Conservation (phyloP, 2,329 filamentous ascomycete genomes). For the Ceratocystis albifundus region DNA sequence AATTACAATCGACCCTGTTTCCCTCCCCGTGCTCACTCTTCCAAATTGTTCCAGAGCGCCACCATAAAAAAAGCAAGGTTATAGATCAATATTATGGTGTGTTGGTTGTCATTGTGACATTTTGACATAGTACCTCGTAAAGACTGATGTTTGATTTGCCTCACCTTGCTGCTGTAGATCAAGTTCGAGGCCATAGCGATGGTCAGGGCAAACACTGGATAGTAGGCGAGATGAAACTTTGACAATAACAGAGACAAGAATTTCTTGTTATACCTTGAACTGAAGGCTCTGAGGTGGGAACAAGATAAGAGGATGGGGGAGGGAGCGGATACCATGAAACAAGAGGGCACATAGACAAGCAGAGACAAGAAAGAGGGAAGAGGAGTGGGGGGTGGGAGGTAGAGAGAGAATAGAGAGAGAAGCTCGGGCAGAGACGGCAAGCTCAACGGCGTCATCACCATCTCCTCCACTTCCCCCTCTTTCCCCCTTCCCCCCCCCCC, state of each 20-base stretch:
- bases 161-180: conserved; percentile 7
- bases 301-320: no score
- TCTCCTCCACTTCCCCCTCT: no score
- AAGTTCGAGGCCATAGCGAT: background rate
- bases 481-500: no score
- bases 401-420: no score
- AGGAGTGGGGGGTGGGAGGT: no score
- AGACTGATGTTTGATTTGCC: background rate
- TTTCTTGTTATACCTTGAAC: background rate
- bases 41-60: background rate
- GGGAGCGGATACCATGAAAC: no score
- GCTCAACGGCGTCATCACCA: no score
- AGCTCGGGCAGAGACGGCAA: no score
- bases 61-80: no score
- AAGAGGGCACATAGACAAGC: no score
- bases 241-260: background rate
- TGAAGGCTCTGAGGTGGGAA: no score
- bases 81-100: background rate
- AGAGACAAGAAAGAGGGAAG: no score
- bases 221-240: background rate
- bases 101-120: background rate
- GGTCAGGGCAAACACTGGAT: background rate
- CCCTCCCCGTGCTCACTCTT: background rate
- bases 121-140: background rate
- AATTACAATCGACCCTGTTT: background rate